Evolutionary conservation across 352 stramenopile species (phyloP), one percentile per base, ranked within the genome.

Genomic region (Globisporangium irregulare): DNA sequence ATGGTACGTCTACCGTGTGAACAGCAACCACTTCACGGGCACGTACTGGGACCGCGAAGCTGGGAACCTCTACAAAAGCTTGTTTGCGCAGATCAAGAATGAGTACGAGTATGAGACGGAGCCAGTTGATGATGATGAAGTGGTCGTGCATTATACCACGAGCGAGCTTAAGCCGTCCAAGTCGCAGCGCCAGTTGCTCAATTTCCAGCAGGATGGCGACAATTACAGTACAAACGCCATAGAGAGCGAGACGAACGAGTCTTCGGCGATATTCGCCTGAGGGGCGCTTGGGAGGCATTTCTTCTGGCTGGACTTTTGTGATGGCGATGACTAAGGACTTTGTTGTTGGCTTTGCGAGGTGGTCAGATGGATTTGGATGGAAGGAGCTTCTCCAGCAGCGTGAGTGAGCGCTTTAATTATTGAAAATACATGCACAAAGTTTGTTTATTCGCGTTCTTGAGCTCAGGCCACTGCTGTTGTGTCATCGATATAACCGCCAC

Each of bases 1-100:
- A 6, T 94, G 86, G 86, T 91, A 94, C 64, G 84, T 94, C 51
- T 91, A 94, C 59, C 84, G 86, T 27, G 82, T 94, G 18, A 75
- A 87, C 36, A 85, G 74, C 51, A 94, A 94, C 72, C 86, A 94
- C 66, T 72, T 94, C 43, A 76, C 81, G 10, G 86, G 86, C 3
- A 94, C 82, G 1, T 86, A 83, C 59, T 91, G 82, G 79, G 79
- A 94, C 59, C 73, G 71, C 62, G 81, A 90, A 24, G 84, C 86
- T 7, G 66, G 69, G 18, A 73, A 91, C 24, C 66, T 93, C 48
- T 93, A 87, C 73, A 79, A 72, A 53, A 92, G 80, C 46, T 77
- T 93, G 43, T 93, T 93, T 61, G 82, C 77, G 2, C 71, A 89
- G 41, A 89, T 92, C 67, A 72, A 57, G 38, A 77, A 76, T 29